A percentile compares a stretch with the other conserved stretches of the same genome.
Conservation (phyloP, 441 rosid species). For the Kokia cookei region DNA sequence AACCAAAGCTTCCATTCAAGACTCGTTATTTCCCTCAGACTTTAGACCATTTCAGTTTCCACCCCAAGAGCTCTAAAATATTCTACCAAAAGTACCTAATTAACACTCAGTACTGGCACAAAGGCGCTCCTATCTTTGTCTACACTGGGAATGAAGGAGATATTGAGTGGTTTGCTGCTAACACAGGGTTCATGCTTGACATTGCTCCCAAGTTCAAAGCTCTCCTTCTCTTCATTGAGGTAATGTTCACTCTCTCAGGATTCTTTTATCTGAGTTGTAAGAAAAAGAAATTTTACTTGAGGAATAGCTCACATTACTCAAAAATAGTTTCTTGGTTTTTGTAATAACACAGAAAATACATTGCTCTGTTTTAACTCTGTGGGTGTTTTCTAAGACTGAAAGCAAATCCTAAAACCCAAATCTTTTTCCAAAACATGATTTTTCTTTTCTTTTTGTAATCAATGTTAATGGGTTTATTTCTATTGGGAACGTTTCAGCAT, state of each 20-base stretch:
- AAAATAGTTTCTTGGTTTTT: neutral
- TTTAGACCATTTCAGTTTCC: constrained; percentile 66
- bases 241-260: constrained; percentile 12
- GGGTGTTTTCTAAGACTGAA: neutral
- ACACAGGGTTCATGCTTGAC: constrained; percentile 73
- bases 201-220: constrained; percentile 75
- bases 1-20: constrained; percentile 34
- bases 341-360: neutral
- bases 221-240: constrained; percentile 73
- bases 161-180: constrained; percentile 79
- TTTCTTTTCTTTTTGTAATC: neutral
- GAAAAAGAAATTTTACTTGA: no score
- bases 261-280: neutral
- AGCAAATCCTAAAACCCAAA: neutral
- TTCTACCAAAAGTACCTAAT: constrained; percentile 69
- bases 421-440: neutral
- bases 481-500: constrained; percentile 38
- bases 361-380: neutral
- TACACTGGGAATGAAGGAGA: constrained; percentile 83
- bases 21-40: constrained; percentile 59
- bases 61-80: constrained; percentile 40
- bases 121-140: constrained; percentile 62
- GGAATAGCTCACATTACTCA: neutral
- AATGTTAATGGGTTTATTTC: constrained; percentile 1
- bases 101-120: constrained; percentile 45